Conservation (phyloP, 1,284 basidiomycete genomes). For the Tetrapyrgos nigripes region DNA sequence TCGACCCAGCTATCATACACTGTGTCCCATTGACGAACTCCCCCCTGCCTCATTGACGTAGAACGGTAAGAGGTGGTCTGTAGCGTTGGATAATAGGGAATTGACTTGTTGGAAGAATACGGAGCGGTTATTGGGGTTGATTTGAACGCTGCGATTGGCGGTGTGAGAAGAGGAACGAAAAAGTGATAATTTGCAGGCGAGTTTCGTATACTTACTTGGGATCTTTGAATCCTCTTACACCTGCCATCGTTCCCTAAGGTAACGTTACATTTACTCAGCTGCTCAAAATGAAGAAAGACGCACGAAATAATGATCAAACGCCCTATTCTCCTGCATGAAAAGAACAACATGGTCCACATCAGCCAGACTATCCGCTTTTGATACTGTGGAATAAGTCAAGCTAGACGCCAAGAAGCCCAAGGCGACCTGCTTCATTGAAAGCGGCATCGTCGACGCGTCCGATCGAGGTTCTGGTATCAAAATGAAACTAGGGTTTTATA, state of each 20-base stretch:
- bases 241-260: constrained; percentile 12
- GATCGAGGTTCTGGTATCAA: too few relatives aligned
- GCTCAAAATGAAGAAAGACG: not conserved
- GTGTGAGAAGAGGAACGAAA: not conserved
- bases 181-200: not conserved
- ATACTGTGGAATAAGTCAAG: too few relatives aligned
- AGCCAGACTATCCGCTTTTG: constrained; percentile 8
- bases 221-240: constrained; percentile 15
- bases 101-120: constrained; percentile 16
- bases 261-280: not conserved
- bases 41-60: constrained; percentile 8
- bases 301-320: constrained; percentile 12
- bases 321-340: constrained; percentile 16
- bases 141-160: constrained; percentile 6
- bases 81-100: constrained; percentile 9
- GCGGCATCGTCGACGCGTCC: too few relatives aligned
- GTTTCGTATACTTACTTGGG: constrained; percentile 1
- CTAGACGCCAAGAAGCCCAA: too few relatives aligned
- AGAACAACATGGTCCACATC: constrained; percentile 13
- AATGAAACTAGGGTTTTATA: too few relatives aligned
- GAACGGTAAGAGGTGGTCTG: constrained; percentile 12
- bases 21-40: constrained; percentile 14
- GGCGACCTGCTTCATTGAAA: too few relatives aligned
- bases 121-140: constrained; percentile 10
- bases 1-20: constrained; percentile 12